These are phyloP conservation scores for Candida maltosa DNA, from an alignment of 805 yeast species.

Conservation along the genomic window DNA sequence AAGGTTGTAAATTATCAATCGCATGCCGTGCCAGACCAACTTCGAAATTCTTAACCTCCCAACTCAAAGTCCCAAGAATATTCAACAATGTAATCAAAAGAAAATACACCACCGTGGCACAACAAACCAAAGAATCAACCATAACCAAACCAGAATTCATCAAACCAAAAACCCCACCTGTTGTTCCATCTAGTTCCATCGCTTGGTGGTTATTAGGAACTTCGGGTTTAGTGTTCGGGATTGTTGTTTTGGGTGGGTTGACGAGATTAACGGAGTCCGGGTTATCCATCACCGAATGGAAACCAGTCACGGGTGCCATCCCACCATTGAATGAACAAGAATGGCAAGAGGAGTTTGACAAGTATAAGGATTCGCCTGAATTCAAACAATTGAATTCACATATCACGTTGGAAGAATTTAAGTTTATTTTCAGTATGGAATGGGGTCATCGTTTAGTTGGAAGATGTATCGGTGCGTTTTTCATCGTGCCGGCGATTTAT, in stretches of 20 bases:
- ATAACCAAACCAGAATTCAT: conserved; percentile 3
- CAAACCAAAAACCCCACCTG: conserved; percentile 7
- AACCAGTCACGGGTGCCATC: conserved; percentile 90
- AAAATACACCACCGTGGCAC: conserved; percentile 1
- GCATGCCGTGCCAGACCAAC: not conserved
- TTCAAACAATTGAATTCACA: conserved; percentile 85
- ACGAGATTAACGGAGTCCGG: conserved; percentile 96
- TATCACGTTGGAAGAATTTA: conserved; percentile 86
- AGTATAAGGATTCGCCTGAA: conserved; percentile 86
- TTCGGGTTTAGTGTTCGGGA: conserved; percentile 87
- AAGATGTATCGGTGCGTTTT: conserved; percentile 79
- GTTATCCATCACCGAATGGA: conserved; percentile 95
- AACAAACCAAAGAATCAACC: not conserved
- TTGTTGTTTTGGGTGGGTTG: conserved; percentile 93
- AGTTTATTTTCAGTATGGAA: conserved; percentile 94
- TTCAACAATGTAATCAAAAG: conserved; percentile 7
- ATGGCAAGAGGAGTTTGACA: conserved; percentile 82
- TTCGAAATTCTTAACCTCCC: not conserved
- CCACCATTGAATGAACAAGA: conserved; percentile 82
- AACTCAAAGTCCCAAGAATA: not conserved
- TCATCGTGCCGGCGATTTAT: conserved; percentile 82
- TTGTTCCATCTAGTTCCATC: conserved; percentile 38
- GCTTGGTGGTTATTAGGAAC: conserved; percentile 90
- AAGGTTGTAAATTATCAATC: not conserved
- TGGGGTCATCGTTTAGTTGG: conserved; percentile 96